A percentile compares a stretch with the other conserved stretches of the same genome.
phyloP scores from a whole-genome alignment of 768 basidiomycete genomes.

The Suillus spraguei region DNA sequence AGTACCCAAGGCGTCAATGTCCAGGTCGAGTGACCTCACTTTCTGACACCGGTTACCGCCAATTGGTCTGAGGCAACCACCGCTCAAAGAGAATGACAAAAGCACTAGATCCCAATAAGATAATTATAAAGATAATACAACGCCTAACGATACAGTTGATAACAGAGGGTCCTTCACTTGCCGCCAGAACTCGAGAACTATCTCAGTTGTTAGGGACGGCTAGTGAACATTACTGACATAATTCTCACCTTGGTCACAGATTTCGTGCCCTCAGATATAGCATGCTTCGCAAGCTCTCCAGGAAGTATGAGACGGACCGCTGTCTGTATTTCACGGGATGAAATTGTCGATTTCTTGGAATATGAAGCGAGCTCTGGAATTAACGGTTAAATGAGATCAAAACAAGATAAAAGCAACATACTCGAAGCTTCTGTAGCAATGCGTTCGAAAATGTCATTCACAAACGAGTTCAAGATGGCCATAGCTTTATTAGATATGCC shows the following conservation, averaged over 20 bases:
- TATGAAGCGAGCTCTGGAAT: slow-evolving; percentile 89
- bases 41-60: no score
- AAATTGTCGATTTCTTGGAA: slow-evolving; percentile 99
- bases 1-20: not conserved
- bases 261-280: slow-evolving; percentile 86
- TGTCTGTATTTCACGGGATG: slow-evolving; percentile 97
- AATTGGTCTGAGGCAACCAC: not conserved
- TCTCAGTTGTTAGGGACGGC: slow-evolving; percentile 17
- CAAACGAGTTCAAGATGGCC: slow-evolving; percentile 95
- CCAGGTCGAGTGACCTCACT: not conserved
- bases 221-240: not conserved
- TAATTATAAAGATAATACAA: slow-evolving; percentile 19
- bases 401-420: slow-evolving; percentile 40
- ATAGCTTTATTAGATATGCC: slow-evolving; percentile 99
- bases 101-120: slow-evolving; percentile 6
- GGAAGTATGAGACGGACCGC: slow-evolving; percentile 96
- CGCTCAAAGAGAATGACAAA: not conserved
- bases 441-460: slow-evolving; percentile 95
- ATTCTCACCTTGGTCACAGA: slow-evolving; percentile 77
- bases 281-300: slow-evolving; percentile 85
- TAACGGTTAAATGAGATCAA: not conserved
- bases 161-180: slow-evolving; percentile 46
- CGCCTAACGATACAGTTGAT: slow-evolving; percentile 30
- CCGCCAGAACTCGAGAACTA: slow-evolving; percentile 75
- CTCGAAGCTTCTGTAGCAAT: slow-evolving; percentile 91